Evolutionary conservation across 1,139 yeast genomes (phyloP).

Genomic region (Suhomyces panamericanus): DNA sequence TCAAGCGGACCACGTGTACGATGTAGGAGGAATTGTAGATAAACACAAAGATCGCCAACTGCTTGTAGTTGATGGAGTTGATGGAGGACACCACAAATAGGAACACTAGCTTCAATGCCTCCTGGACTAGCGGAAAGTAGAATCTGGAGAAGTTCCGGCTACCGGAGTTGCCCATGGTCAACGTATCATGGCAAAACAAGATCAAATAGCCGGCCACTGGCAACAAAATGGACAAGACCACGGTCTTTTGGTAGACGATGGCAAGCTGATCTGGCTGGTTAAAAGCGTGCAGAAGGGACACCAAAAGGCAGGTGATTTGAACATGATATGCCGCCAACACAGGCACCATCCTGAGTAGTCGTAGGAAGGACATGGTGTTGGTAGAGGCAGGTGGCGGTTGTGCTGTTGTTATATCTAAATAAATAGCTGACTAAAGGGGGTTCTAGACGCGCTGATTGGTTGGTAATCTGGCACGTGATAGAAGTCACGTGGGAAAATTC

Average conservation of each 20-base stretch:
- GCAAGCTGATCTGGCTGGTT: constrained; percentile 3
- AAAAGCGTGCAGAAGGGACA: background rate
- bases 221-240: constrained; percentile 14
- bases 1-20: constrained; percentile 3
- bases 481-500: background rate
- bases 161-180: constrained; percentile 13
- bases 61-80: constrained; percentile 12
- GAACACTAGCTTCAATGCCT: constrained; percentile 13
- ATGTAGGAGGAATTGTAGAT: constrained; percentile 12
- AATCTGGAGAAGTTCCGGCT: constrained; percentile 13
- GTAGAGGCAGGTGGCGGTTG: background rate
- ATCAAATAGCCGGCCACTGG: constrained; percentile 13
- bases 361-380: constrained; percentile 1
- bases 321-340: constrained; percentile 1
- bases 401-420: background rate
- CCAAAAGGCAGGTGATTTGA: background rate
- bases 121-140: constrained; percentile 18
- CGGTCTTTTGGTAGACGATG: constrained; percentile 13
- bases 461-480: too few relatives aligned
- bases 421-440: constrained; percentile 3
- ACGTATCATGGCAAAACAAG: constrained; percentile 14
- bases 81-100: constrained; percentile 11
- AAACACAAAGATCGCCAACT: constrained; percentile 15
- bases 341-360: background rate
- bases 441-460: constrained; percentile 2